Base-by-base conservation (phyloP, 768 basidiomycete genomes). In the Boletus bicolor region DNA sequence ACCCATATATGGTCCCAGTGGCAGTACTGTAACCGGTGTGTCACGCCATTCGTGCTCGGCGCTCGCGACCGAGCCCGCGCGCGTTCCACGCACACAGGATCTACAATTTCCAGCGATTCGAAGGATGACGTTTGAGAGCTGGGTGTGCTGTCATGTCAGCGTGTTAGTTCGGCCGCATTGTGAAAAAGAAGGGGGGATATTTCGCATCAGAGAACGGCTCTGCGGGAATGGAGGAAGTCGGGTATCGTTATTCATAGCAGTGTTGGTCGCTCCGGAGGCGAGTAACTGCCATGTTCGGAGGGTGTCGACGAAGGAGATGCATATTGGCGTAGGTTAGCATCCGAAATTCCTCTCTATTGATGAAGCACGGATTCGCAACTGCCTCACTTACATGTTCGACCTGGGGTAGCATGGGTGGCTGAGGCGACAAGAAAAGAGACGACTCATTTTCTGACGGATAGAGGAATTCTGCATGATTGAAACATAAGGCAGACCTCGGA, bases 1-100 rank as follows among this genome's bases (percentile, higher is more conserved):
- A 83, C 84, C 84, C 84, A 60, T 84, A 86, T 68, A 82, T 79
- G 5, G 81, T 84, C 21, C 78, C 83, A 3, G 81, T 84, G 76
- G 53, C 82, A 85, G 45, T 19, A 19, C 19, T 83, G 78, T 47
- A 82, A 62, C 6, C 65, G 63, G 42, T 63, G 53, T 26, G 44
- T 42, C 56, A n/a, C 35, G 3, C 17, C 41, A 49, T 34, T 47
- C 10, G 36, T 47, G 7, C 44, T 34, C 4, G 44, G 10, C 19
- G 19, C 19, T 19, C 19, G 19, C 19, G 19, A 19, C 19, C 19
- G 19, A n/a, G n/a, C n/a, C n/a, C n/a, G n/a, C n/a, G n/a, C n/a
- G n/a, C n/a, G n/a, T n/a, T n/a, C n/a, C n/a, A n/a, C n/a, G n/a
- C n/a, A n/a, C n/a, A n/a, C n/a, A n/a, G n/a, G 30, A 6, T 8